Evolutionary conservation across 1,284 basidiomycete species (phyloP).

Genomic region (Laetiporus sulphureus): DNA sequence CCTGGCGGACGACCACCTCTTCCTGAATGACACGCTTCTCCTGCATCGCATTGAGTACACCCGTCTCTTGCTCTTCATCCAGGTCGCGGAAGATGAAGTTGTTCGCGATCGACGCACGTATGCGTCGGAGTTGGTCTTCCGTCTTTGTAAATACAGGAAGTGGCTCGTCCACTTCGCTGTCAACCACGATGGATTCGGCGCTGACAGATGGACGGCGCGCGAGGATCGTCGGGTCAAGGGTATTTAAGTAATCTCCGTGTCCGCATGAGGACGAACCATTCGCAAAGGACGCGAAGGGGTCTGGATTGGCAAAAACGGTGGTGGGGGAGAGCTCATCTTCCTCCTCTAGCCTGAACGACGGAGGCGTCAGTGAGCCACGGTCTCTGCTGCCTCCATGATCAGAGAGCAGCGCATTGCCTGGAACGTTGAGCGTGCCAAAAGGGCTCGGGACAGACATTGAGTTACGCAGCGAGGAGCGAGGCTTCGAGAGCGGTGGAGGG

Average conservation of each 20-base stretch:
- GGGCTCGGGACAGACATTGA: slow-evolving; percentile 50
- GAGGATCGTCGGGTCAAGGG: slow-evolving; percentile 71
- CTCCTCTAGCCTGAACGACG: slow-evolving; percentile 52
- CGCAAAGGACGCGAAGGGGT: slow-evolving; percentile 38
- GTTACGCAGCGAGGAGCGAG: slow-evolving; percentile 40
- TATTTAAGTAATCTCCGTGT: slow-evolving; percentile 56
- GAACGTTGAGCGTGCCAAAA: slow-evolving; percentile 71
- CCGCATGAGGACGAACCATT: slow-evolving; percentile 32
- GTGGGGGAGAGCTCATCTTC: slow-evolving; percentile 57
- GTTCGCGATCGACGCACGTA: slow-evolving; percentile 80
- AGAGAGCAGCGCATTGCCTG: slow-evolving; percentile 66
- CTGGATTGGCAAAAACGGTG: slow-evolving; percentile 46
- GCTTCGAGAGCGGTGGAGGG: slow-evolving; percentile 19
- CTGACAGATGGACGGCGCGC: slow-evolving; percentile 92
- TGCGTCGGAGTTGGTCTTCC: slow-evolving; percentile 79
- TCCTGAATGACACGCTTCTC: slow-evolving; percentile 71
- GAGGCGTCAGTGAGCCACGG: slow-evolving; percentile 27
- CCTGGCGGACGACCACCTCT: slow-evolving; percentile 91
- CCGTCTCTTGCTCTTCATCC: slow-evolving; percentile 91
- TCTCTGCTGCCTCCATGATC: too few relatives aligned
- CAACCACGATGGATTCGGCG: slow-evolving; percentile 92
- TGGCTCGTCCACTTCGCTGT: slow-evolving; percentile 57
- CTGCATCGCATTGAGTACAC: slow-evolving; percentile 94
- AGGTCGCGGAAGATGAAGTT: slow-evolving; percentile 97
- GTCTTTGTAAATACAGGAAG: slow-evolving; percentile 80